These are phyloP conservation scores for Leccinum olivaceopallidum DNA, from an alignment of 768 basidiomycete genomes.

Conservation along the genomic window DNA sequence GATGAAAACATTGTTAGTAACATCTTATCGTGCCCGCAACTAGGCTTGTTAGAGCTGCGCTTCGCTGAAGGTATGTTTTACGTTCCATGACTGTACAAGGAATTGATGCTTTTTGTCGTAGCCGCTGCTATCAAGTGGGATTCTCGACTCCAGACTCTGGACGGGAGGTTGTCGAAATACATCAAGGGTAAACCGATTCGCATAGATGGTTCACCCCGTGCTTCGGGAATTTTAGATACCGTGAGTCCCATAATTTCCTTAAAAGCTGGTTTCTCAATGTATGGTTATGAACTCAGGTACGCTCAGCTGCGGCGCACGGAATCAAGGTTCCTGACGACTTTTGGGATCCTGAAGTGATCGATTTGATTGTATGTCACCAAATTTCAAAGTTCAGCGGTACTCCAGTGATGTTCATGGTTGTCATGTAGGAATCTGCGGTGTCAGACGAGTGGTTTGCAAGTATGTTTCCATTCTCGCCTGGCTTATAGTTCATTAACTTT, in stretches of 20 bases:
- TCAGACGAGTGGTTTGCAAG: conserved; percentile 81
- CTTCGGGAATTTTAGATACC: conserved; percentile 75
- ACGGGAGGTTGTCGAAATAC: conserved; percentile 67
- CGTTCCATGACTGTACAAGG: background rate
- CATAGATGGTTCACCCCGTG: conserved; percentile 73
- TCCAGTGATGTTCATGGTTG: background rate
- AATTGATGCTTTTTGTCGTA: conserved; percentile 25
- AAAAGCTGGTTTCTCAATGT: background rate
- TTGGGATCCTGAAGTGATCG: conserved; percentile 57
- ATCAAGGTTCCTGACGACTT: conserved; percentile 73
- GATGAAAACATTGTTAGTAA: conserved; percentile 77
- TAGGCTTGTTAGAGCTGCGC: conserved; percentile 58
- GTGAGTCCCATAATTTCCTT: conserved; percentile 31
- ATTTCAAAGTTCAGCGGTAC: background rate
- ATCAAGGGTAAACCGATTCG: conserved; percentile 67
- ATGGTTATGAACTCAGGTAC: conserved; percentile 43
- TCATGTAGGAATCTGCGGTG: conserved; percentile 63
- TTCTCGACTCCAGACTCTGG: conserved; percentile 57
- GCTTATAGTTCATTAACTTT: conserved; percentile 2
- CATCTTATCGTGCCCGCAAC: conserved; percentile 62
- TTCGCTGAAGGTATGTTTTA: conserved; percentile 59
- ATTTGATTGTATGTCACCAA: conserved; percentile 50
- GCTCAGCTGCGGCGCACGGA: conserved; percentile 70
- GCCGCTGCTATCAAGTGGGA: conserved; percentile 70
- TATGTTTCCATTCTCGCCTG: conserved; percentile 18